Percentiles rank a stretch among this genome's conserved stretches.
phyloP scores from a whole-genome alignment of 371 early-diverging fungal genomes.

The Mortierella sp. region DNA sequence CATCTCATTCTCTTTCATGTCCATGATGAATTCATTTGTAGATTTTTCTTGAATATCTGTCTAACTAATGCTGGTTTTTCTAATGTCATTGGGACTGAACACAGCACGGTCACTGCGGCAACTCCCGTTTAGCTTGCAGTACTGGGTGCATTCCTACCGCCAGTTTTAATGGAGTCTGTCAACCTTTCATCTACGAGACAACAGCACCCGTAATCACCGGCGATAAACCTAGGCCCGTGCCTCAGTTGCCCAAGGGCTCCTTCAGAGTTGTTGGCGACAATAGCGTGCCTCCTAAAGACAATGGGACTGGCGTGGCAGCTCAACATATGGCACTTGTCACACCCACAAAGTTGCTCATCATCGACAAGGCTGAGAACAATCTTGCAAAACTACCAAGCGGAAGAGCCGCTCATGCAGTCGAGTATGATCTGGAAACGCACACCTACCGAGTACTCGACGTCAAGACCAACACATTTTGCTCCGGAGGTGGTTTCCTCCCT shows the following conservation, averaged over 20 bases:
- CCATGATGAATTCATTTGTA: background rate
- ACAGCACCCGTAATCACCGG: background rate
- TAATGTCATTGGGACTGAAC: background rate
- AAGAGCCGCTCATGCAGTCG: constrained; percentile 40
- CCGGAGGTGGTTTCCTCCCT: constrained; percentile 67
- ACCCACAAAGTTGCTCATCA: constrained; percentile 50
- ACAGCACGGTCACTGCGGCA: constrained; percentile 52
- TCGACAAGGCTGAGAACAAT: constrained; percentile 53
- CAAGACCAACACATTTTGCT: constrained; percentile 73
- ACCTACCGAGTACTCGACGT: constrained; percentile 59
- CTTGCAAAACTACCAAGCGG: constrained; percentile 41
- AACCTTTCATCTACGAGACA: constrained; percentile 9
- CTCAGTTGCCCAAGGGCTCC: constrained; percentile 37
- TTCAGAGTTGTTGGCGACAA: constrained; percentile 39
- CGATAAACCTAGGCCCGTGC: constrained; percentile 25
- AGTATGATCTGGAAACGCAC: constrained; percentile 64
- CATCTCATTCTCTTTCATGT: background rate
- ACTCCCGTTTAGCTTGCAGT: constrained; percentile 40
- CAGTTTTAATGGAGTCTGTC: constrained; percentile 39
- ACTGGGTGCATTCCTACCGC: constrained; percentile 31
- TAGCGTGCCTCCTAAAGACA: too few relatives aligned
- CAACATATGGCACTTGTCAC: constrained; percentile 51
- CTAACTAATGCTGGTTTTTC: background rate
- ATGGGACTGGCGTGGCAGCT: constrained; percentile 49
- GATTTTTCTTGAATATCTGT: background rate